phyloP scores from a whole-genome alignment of 1,284 basidiomycete species.

The Puccinia sorghi region DNA sequence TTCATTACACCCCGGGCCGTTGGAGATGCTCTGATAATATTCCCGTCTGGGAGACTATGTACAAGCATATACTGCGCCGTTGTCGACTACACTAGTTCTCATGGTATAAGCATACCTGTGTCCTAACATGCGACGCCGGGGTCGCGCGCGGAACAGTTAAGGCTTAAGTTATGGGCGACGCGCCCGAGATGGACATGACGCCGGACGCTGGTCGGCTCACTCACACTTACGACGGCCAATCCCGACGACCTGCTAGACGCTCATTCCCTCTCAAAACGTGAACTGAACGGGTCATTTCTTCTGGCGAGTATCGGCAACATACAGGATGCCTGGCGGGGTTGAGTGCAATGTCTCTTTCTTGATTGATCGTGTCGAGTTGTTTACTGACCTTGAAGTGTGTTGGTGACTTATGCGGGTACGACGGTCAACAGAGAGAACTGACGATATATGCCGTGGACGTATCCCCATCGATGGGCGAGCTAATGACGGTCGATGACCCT shows the following conservation, averaged over 20 bases:
- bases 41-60: too few species aligned
- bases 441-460: constrained; percentile 39
- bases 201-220: too few species aligned
- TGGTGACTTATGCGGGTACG: neutral
- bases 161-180: neutral
- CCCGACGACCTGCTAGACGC: neutral
- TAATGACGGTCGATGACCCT: constrained; percentile 5
- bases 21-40: too few species aligned
- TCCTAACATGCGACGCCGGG: neutral
- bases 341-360: neutral
- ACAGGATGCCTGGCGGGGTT: neutral
- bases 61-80: too few species aligned
- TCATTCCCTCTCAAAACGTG: neutral
- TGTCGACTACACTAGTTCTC: too few species aligned
- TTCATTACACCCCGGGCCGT: too few species aligned
- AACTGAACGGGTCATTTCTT: neutral
- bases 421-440: constrained; percentile 31
- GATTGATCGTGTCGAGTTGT: neutral
- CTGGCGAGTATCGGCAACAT: neutral
- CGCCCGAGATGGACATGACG: neutral
- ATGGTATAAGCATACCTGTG: too few species aligned
- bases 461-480: constrained; percentile 30
- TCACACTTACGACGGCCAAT: neutral
- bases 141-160: neutral
- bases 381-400: neutral